Conservation (phyloP, 805 yeast species). For the Kodamaea hsintzibuensis region DNA sequence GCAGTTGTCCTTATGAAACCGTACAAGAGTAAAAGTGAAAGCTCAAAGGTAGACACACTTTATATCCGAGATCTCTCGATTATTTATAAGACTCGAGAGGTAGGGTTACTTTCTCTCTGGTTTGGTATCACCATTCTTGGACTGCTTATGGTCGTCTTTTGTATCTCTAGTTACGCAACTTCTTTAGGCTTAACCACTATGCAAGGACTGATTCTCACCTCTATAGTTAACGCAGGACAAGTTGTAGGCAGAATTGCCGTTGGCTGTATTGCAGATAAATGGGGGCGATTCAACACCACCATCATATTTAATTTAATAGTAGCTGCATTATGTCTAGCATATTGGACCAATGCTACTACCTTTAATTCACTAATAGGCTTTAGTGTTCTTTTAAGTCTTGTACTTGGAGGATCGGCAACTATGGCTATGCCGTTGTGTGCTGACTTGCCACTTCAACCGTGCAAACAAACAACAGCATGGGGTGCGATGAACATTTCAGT, state of each 20-base stretch:
- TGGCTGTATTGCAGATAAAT: conserved; percentile 46
- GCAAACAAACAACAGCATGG: conserved; percentile 41
- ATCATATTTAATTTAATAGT: conserved; percentile 20
- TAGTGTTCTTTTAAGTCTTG: conserved; percentile 29
- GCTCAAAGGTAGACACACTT: conserved; percentile 13
- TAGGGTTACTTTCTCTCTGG: conserved; percentile 32
- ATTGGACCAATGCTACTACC: conserved; percentile 40
- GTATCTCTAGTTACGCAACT: conserved; percentile 40
- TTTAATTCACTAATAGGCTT: conserved; percentile 34
- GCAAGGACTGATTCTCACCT: conserved; percentile 35
- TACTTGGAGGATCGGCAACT: conserved; percentile 30
- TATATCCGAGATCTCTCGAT: conserved; percentile 27
- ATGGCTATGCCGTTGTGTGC: conserved; percentile 17
- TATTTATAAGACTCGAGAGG: conserved; percentile 25
- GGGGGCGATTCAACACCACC: conserved; percentile 48
- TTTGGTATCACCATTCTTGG: conserved; percentile 39
- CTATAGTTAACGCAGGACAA: conserved; percentile 44
- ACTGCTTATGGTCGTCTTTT: conserved; percentile 36
- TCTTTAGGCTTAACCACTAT: conserved; percentile 42
- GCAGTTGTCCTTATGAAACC: conserved; percentile 46
- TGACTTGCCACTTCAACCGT: conserved; percentile 9
- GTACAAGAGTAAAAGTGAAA: conserved; percentile 33
- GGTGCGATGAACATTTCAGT: conserved; percentile 36
- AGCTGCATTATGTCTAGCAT: conserved; percentile 31
- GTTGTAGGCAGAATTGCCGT: conserved; percentile 52